A percentile compares a stretch with the other conserved stretches of the same genome.
phyloP scores from a whole-genome alignment of 2,329 filamentous ascomycete genomes.

The Paraphoma chrysanthemicola region DNA sequence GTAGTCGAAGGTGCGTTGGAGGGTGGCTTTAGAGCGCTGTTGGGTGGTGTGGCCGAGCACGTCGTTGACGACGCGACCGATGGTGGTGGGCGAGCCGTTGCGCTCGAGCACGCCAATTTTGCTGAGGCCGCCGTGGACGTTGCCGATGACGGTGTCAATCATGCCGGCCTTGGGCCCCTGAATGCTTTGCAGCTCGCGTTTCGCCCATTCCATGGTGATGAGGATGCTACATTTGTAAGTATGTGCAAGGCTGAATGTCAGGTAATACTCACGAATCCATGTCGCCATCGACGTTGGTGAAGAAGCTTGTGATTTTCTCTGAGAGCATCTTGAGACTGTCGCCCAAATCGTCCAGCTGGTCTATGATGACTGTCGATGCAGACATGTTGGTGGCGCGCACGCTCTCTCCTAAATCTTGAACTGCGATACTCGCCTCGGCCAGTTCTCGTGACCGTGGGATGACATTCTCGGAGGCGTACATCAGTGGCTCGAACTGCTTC shows the following conservation, averaged over 20 bases:
- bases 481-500: constrained; percentile 89
- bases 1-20: constrained; percentile 87
- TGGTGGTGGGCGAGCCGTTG: constrained; percentile 64
- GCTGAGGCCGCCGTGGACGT: constrained; percentile 79
- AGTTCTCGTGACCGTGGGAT: constrained; percentile 85
- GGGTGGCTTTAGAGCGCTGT: constrained; percentile 78
- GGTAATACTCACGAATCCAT: constrained; percentile 73
- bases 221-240: constrained; percentile 68
- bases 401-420: constrained; percentile 93
- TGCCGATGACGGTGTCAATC: constrained; percentile 79
- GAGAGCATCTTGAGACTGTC: constrained; percentile 85
- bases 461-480: constrained; percentile 92
- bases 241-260: constrained; percentile 1
- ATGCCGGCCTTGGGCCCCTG: constrained; percentile 56
- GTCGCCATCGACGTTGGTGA: constrained; percentile 90
- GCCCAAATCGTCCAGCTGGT: constrained; percentile 82
- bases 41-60: constrained; percentile 82
- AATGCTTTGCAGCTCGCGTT: constrained; percentile 73
- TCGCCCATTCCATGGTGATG: constrained; percentile 95
- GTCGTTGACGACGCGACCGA: constrained; percentile 73
- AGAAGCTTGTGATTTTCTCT: constrained; percentile 87
- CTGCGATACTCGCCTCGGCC: constrained; percentile 88
- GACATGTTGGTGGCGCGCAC: constrained; percentile 91
- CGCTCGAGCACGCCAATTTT: constrained; percentile 57
- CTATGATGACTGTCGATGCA: constrained; percentile 83